Evolutionary conservation across 495 filamentous ascomycete species (phyloP).

Genomic region (Tetracladium setigerum): DNA sequence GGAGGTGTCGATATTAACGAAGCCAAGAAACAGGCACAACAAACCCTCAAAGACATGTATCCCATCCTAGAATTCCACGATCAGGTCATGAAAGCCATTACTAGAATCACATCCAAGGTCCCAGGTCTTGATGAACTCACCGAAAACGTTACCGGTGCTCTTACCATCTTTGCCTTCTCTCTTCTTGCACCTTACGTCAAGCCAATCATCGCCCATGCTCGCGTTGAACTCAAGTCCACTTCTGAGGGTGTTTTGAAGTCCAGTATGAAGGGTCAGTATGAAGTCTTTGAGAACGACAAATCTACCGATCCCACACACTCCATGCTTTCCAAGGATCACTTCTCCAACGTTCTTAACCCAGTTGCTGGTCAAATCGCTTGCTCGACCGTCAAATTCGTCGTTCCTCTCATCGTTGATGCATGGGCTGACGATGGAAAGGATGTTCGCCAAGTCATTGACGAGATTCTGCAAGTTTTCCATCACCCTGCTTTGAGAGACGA

Average conservation of each 20-base stretch:
- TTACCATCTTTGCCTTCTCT: slow-evolving; percentile 80
- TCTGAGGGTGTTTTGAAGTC: slow-evolving; percentile 79
- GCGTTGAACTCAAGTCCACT: slow-evolving; percentile 73
- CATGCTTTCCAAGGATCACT: slow-evolving; percentile 93
- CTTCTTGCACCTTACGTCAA: slow-evolving; percentile 79
- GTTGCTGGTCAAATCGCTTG: slow-evolving; percentile 77
- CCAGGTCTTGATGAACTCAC: slow-evolving; percentile 71
- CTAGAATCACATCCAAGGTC: slow-evolving; percentile 67
- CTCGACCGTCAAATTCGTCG: slow-evolving; percentile 68
- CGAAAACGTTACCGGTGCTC: slow-evolving; percentile 69
- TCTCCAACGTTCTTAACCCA: slow-evolving; percentile 78
- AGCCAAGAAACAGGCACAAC: slow-evolving; percentile 57
- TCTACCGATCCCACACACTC: slow-evolving; percentile 83
- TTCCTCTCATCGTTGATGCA: slow-evolving; percentile 76
- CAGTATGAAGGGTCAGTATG: slow-evolving; percentile 69
- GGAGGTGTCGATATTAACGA: slow-evolving; percentile 65
- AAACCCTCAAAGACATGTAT: slow-evolving; percentile 67
- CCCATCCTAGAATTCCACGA: slow-evolving; percentile 86
- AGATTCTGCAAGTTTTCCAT: slow-evolving; percentile 78
- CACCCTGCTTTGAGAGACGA: slow-evolving; percentile 68
- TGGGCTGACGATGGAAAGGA: slow-evolving; percentile 74
- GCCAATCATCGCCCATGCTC: slow-evolving; percentile 78
- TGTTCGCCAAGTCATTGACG: slow-evolving; percentile 57
- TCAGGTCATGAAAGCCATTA: slow-evolving; percentile 71
- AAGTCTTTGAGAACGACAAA: slow-evolving; percentile 74